Evolutionary conservation across 768 basidiomycete genomes (phyloP).

Genomic region (Pleurotus cornucopiae): DNA sequence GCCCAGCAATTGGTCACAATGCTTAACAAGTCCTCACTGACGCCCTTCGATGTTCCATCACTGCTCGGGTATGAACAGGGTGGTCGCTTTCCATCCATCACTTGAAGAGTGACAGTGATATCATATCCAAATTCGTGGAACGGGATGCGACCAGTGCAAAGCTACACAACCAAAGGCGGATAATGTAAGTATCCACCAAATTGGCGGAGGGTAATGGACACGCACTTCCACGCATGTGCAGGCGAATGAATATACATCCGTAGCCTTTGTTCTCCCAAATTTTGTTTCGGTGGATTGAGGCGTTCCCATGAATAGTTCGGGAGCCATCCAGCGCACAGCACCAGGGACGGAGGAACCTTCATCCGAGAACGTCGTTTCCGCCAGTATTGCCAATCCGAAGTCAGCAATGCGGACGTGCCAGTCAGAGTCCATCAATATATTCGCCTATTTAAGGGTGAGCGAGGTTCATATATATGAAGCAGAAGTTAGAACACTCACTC

Average conservation of each 20-base stretch:
- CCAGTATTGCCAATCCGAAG: conserved; percentile 22
- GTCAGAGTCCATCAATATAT: conserved; percentile 19
- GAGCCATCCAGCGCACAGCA: conserved; percentile 23
- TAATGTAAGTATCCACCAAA: too few species aligned
- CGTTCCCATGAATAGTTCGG: conserved; percentile 14
- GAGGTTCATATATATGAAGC: too few species aligned
- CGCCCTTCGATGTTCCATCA: not conserved
- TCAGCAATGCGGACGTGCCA: conserved; percentile 22
- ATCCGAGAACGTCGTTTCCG: conserved; percentile 14
- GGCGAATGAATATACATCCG: conserved; percentile 25
- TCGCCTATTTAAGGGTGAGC: conserved; percentile 12
- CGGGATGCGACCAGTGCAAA: conserved; percentile 18
- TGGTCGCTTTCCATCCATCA: conserved; percentile 9
- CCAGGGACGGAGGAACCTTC: conserved; percentile 17
- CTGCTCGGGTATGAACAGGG: not conserved
- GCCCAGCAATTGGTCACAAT: conserved; percentile 7
- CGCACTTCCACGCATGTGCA: conserved; percentile 25
- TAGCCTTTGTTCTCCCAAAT: conserved; percentile 8
- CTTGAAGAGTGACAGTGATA: conserved; percentile 14
- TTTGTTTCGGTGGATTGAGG: conserved; percentile 12
- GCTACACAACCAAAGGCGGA: conserved; percentile 22
- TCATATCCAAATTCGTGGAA: conserved; percentile 16
- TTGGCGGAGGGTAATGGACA: conserved; percentile 1
- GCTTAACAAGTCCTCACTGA: not conserved
- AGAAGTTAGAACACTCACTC: conserved; percentile 12